phyloP scores from a whole-genome alignment of 805 yeast species.

The Scheffersomyces ergatensis region DNA sequence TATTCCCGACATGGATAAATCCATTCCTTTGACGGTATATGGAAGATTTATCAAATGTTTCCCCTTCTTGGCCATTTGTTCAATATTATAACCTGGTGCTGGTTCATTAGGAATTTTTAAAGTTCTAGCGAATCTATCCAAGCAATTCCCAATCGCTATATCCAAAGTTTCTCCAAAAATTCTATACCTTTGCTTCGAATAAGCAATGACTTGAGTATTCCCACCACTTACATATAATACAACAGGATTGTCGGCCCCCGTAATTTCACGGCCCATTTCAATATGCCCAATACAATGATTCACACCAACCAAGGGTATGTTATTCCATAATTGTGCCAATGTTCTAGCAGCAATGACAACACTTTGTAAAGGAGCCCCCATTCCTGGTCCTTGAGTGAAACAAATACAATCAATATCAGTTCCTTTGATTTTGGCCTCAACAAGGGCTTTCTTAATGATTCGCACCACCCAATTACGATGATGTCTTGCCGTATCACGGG shows the following conservation, averaged over 20 bases:
- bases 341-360: slow-evolving; percentile 93
- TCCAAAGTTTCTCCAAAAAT: slow-evolving; percentile 99
- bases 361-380: slow-evolving; percentile 97
- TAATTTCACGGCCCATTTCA: slow-evolving; percentile 98
- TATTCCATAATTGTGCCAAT: slow-evolving; percentile 66
- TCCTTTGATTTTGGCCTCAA: slow-evolving; percentile 53
- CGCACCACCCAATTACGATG: slow-evolving; percentile 94
- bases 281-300: slow-evolving; percentile 98
- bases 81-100: slow-evolving; percentile 96
- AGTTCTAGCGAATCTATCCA: slow-evolving; percentile 93
- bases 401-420: slow-evolving; percentile 74
- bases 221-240: slow-evolving; percentile 98
- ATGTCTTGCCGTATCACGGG: slow-evolving; percentile 95
- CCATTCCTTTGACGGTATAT: slow-evolving; percentile 99
- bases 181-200: slow-evolving; percentile 87
- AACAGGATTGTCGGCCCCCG: slow-evolving; percentile 97
- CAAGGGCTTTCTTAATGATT: slow-evolving; percentile 62
- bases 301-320: slow-evolving; percentile 85
- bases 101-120: slow-evolving; percentile 88
- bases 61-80: slow-evolving; percentile 81
- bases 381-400: slow-evolving; percentile 98
- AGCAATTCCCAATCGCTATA: slow-evolving; percentile 95
- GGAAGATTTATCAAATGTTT: slow-evolving; percentile 71
- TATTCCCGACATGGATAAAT: slow-evolving; percentile 93
- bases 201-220: slow-evolving; percentile 96